phyloP scores from a whole-genome alignment of 768 basidiomycete genomes.

The Phylloporus scabripes region DNA sequence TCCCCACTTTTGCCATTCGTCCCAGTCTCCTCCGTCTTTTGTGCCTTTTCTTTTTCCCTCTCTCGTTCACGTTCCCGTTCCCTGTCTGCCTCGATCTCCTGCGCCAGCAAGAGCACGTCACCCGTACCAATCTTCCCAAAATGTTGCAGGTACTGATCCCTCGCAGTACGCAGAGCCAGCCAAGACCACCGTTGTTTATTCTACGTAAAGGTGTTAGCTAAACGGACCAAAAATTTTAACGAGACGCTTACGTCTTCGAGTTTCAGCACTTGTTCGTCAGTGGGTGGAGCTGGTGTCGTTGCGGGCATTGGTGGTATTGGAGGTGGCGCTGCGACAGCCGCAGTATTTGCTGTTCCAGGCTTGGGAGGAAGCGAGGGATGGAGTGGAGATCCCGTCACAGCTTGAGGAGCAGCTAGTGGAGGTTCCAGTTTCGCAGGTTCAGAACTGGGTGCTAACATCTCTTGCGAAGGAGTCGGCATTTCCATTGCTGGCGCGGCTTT shows the following conservation, averaged over 20 bases:
- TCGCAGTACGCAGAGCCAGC: conserved; percentile 73
- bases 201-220: conserved; percentile 35
- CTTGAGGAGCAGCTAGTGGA: neutral
- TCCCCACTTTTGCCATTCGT: conserved; percentile 19
- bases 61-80: conserved; percentile 36
- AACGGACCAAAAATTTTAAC: neutral
- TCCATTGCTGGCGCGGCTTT: conserved; percentile 34
- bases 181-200: conserved; percentile 75
- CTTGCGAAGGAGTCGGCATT: conserved; percentile 14
- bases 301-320: conserved; percentile 9
- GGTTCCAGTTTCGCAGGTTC: conserved; percentile 22
- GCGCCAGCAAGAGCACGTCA: conserved; percentile 49
- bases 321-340: conserved; percentile 5
- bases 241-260: conserved; percentile 52
- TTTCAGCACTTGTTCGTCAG: conserved; percentile 49
- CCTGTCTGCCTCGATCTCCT: conserved; percentile 34
- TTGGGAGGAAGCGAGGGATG: conserved; percentile 73
- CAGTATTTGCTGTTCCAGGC: conserved; percentile 41
- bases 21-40: conserved; percentile 22
- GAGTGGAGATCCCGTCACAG: conserved; percentile 38
- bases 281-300: conserved; percentile 21
- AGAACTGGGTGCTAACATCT: conserved; percentile 1
- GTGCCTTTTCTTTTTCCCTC: conserved; percentile 28
- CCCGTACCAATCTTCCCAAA: conserved; percentile 82
- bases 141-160: conserved; percentile 66